These are phyloP conservation scores for Fusarium proliferatum DNA, from an alignment of 2,329 filamentous ascomycete species.

Conservation along the genomic window DNA sequence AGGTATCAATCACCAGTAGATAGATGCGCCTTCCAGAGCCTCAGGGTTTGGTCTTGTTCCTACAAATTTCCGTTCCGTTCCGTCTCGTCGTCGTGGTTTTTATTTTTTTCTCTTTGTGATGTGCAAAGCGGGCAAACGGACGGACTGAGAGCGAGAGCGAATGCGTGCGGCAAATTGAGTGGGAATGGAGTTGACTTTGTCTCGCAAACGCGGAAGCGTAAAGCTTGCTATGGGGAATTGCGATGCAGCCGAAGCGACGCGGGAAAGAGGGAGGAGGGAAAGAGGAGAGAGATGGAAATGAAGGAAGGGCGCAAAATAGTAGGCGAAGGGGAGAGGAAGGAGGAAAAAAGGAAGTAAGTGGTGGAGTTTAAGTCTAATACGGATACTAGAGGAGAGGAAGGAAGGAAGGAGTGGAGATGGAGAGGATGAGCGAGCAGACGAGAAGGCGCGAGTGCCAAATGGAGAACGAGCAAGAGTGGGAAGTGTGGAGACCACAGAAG, in stretches of 20 bases:
- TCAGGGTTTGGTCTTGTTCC: constrained; percentile 36
- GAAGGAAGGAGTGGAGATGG: constrained; percentile 40
- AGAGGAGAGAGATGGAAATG: constrained; percentile 46
- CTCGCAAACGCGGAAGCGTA: constrained; percentile 40
- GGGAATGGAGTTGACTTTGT: constrained; percentile 30
- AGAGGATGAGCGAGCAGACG: constrained; percentile 4
- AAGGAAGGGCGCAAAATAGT: constrained; percentile 46
- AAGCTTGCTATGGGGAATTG: constrained; percentile 8
- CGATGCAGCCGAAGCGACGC: constrained; percentile 43
- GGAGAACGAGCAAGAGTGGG: constrained; percentile 21
- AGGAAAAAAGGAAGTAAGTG: constrained; percentile 46
- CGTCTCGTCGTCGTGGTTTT: constrained; percentile 32
- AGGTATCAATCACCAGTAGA: constrained; percentile 46
- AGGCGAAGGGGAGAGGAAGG: constrained; percentile 43
- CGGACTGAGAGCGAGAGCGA: constrained; percentile 12
- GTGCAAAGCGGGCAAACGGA: constrained; percentile 28
- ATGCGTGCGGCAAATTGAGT: constrained; percentile 31
- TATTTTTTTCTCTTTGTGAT: constrained; percentile 17
- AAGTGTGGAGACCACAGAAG: constrained; percentile 23
- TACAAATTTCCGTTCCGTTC: constrained; percentile 36
- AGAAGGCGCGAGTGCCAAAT: constrained; percentile 34
- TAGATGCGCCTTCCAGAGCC: constrained; percentile 47
- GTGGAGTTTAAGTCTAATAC: constrained; percentile 45
- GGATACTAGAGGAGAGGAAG: constrained; percentile 48
- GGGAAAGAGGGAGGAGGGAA: constrained; percentile 43